Conservation (phyloP, 2,329 filamentous ascomycete species). For the Cladosporium cucumerinum region DNA sequence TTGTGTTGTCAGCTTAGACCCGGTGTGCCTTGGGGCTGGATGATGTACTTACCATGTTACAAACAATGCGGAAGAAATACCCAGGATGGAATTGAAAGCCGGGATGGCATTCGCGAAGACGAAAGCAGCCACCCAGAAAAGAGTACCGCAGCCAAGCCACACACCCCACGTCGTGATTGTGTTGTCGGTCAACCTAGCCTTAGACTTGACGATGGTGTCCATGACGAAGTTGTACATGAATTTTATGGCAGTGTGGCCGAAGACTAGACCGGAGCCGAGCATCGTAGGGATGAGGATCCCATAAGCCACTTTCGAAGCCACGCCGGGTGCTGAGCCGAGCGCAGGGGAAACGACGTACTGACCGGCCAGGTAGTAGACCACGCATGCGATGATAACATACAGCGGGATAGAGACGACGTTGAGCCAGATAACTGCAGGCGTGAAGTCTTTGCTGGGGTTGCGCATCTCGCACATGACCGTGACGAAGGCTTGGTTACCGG, state of each 20-base stretch:
- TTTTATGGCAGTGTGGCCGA: slow-evolving; percentile 8
- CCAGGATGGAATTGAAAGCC: slow-evolving; percentile 8
- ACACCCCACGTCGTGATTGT: slow-evolving; percentile 9
- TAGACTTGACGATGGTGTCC: neutral
- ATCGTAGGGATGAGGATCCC: slow-evolving; percentile 8
- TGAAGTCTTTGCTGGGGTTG: slow-evolving; percentile 9
- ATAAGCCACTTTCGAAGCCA: slow-evolving; percentile 5
- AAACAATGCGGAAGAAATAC: neutral
- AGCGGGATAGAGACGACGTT: slow-evolving; percentile 1
- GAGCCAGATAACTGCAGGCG: neutral
- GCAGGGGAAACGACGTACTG: slow-evolving; percentile 2
- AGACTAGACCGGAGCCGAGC: slow-evolving; percentile 11
- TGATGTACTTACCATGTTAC: neutral
- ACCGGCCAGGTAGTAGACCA: slow-evolving; percentile 1
- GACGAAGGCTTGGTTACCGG: slow-evolving; percentile 10
- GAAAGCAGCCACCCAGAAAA: slow-evolving; percentile 6
- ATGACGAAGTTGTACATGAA: slow-evolving; percentile 7
- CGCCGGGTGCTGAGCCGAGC: slow-evolving; percentile 3
- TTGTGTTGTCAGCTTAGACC: neutral
- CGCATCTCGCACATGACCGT: slow-evolving; percentile 13
- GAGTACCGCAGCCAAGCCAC: slow-evolving; percentile 7
- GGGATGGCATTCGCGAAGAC: slow-evolving; percentile 6
- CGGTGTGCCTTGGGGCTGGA: too few species aligned
- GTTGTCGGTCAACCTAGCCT: slow-evolving; percentile 5
- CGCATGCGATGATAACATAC: slow-evolving; percentile 9